Base-by-base conservation (phyloP, 2,329 filamentous ascomycete species). In the Beauveria australis region DNA sequence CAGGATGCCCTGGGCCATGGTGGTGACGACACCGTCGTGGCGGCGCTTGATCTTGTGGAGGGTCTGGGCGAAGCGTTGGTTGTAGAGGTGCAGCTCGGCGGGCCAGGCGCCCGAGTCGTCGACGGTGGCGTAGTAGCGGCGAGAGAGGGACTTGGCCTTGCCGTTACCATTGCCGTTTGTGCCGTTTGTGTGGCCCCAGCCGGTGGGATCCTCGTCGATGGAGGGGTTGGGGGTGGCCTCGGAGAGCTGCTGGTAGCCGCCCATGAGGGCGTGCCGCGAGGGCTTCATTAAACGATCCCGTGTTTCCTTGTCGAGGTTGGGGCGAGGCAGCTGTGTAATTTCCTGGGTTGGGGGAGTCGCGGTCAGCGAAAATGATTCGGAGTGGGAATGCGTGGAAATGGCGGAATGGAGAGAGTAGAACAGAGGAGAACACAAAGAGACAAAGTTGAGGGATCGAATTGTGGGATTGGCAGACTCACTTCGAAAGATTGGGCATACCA, bases 401-500 rank as follows among this genome's bases (percentile, higher is more conserved):
- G 33, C 33, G 9, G 18, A 12, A n/a, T 40, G 18, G 26, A 22
- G n/a, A n/a, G 28, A n/a, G 28, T 10, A 22, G 10, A 18, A 48
- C n/a, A 12, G 7, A 24, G n/a, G 2, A 33, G n/a, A 24, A 37
- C 5, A 28, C 18, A 19, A 14, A 19, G 26, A 5, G 22, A 16
- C 8, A 7, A 19, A 3, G 18, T 8, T 40, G 48, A 28, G 48
- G 26, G 5, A 41, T 41, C 5, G 10, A 53, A 18, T 18, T 14
- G 9, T 1, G 37, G 52, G 3, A 43, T 12, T 43, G 22, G 16
- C 7, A 22, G 24, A 72, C 83, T 68, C 83, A 96, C 92, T 86
- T 99, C 94, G 71, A 99, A 99, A 56, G 94, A 99, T 78, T 99
- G 94, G 65, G 93, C 94, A 75, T 99, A 99, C 94, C 94, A 99